phyloP scores from a whole-genome alignment of 202 grass and related monocot genomes.

The Saccharum hybrid region DNA sequence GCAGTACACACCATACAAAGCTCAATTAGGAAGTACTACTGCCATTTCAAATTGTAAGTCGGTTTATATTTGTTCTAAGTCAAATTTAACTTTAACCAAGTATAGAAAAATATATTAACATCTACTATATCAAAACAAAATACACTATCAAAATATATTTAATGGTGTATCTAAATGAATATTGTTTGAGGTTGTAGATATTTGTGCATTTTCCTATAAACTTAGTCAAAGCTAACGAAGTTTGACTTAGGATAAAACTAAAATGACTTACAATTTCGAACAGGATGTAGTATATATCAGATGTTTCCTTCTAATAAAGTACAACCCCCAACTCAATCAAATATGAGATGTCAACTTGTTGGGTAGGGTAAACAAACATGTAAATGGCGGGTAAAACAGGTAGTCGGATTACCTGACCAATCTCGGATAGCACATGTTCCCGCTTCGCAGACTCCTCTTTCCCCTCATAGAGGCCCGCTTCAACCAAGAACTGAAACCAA shows the following conservation, averaged over 20 bases:
- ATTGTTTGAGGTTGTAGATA: neutral
- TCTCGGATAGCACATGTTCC: constrained; percentile 76
- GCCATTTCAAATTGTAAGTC: neutral
- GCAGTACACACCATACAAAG: neutral
- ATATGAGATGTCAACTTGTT: constrained; percentile 13
- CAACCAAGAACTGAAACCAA: constrained; percentile 64
- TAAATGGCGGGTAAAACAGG: neutral
- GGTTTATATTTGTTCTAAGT: neutral
- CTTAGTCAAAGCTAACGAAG: neutral
- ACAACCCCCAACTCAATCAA: neutral
- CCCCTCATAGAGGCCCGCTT: constrained; percentile 71
- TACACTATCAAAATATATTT: neutral
- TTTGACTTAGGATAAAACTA: neutral
- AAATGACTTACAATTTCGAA: neutral
- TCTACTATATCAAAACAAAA: neutral
- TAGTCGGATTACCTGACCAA: constrained; percentile 56
- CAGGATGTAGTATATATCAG: neutral
- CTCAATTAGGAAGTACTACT: neutral
- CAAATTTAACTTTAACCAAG: neutral
- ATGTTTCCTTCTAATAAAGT: neutral
- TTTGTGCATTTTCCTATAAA: neutral
- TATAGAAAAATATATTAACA: neutral
- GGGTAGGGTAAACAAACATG: neutral
- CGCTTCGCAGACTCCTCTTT: constrained; percentile 73
- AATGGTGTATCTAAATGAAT: neutral